Conservation (phyloP, 192 early-diverging fungal species). For the Mycoemilia scoparia region DNA sequence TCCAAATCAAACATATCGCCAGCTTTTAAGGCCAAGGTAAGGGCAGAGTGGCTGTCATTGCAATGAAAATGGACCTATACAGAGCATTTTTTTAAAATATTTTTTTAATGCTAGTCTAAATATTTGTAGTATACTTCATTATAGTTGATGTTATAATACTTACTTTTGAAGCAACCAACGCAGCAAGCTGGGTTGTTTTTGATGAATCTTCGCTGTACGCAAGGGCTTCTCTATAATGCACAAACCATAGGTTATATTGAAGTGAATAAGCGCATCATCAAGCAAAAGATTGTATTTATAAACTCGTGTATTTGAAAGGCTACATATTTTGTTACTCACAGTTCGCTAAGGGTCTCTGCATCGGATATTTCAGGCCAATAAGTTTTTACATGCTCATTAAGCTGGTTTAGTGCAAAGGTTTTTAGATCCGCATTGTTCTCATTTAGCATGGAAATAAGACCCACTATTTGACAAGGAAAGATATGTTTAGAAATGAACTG, state of each 20-base stretch:
- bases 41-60: slow-evolving; percentile 87
- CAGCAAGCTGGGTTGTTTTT: slow-evolving; percentile 69
- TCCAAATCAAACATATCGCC: slow-evolving; percentile 73
- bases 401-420: slow-evolving; percentile 80
- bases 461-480: too few species aligned
- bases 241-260: too few species aligned
- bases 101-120: background rate
- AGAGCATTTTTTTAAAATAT: background rate
- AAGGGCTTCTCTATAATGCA: slow-evolving; percentile 61
- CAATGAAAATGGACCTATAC: slow-evolving; percentile 86
- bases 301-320: too few species aligned
- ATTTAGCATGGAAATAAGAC: slow-evolving; percentile 84
- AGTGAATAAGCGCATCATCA: too few species aligned
- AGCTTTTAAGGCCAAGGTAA: slow-evolving; percentile 89
- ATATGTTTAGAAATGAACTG: too few species aligned
- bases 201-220: slow-evolving; percentile 86
- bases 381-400: slow-evolving; percentile 72
- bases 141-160: background rate
- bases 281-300: too few species aligned
- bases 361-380: slow-evolving; percentile 99
- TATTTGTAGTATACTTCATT: slow-evolving; percentile 3
- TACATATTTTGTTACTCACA: too few species aligned
- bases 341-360: slow-evolving; percentile 65
- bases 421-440: slow-evolving; percentile 82
- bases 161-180: slow-evolving; percentile 92